Conservation (phyloP, 129 eudicot species). For the Rutidosis leptorrhynchoides region DNA sequence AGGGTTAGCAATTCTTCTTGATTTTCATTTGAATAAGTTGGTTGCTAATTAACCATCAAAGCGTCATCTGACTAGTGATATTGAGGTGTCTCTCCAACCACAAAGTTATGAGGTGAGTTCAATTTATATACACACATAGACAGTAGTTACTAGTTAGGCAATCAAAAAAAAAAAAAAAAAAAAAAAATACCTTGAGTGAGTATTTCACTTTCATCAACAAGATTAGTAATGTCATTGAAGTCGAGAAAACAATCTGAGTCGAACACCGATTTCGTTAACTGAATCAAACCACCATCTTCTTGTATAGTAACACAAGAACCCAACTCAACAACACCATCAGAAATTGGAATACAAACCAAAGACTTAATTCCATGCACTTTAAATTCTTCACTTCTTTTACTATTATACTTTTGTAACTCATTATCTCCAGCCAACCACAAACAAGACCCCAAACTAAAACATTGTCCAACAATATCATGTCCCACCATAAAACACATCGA, state of each 20-base stretch:
- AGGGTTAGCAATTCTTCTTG: not conserved
- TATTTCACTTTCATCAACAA: slow-evolving; percentile 19
- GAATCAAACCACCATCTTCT: slow-evolving; percentile 32
- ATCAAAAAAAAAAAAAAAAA: not conserved
- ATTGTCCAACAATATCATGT: slow-evolving; percentile 34
- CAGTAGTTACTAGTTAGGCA: not conserved
- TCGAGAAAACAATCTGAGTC: slow-evolving; percentile 19
- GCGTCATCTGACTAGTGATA: too few species aligned
- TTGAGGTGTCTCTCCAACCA: too few species aligned
- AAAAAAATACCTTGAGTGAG: slow-evolving; percentile 19
- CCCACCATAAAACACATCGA: slow-evolving; percentile 30
- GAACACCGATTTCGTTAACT: slow-evolving; percentile 34
- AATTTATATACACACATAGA: too few species aligned
- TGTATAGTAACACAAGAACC: slow-evolving; percentile 37
- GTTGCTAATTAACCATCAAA: too few species aligned
- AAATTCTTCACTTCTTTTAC: slow-evolving; percentile 50
- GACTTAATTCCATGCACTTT: slow-evolving; percentile 41
- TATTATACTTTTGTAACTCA: slow-evolving; percentile 28
- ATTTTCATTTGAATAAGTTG: too few species aligned
- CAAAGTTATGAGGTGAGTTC: too few species aligned
- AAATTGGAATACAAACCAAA: slow-evolving; percentile 47
- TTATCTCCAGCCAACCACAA: slow-evolving; percentile 38
- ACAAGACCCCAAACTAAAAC: slow-evolving; percentile 37
- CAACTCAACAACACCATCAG: slow-evolving; percentile 46
- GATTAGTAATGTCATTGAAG: not conserved